phyloP scores from a whole-genome alignment of 345 rosid species.

The Geranium brycei region DNA sequence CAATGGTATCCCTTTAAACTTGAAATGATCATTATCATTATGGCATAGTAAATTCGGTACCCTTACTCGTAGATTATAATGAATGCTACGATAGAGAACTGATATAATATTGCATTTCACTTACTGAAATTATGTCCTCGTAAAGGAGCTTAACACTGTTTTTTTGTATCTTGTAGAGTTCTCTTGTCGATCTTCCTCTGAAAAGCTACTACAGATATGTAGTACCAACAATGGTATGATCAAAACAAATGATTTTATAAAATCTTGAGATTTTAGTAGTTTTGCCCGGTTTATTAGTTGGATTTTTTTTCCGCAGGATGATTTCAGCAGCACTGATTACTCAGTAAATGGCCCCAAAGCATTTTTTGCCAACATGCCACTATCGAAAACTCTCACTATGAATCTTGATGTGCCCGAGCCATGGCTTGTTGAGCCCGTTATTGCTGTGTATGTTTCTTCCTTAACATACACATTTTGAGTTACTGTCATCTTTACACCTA shows the following conservation, averaged over 20 bases:
- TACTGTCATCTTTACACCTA: neutral
- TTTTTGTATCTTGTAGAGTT: conserved; percentile 55
- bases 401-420: conserved; percentile 99
- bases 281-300: conserved; percentile 16
- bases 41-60: too few relatives aligned
- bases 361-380: conserved; percentile 91
- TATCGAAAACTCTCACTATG: conserved; percentile 98
- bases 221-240: conserved; percentile 62
- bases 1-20: too few relatives aligned
- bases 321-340: conserved; percentile 59
- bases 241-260: neutral
- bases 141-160: neutral
- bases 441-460: conserved; percentile 73
- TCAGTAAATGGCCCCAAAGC: conserved; percentile 85
- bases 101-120: too few relatives aligned
- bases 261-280: conserved; percentile 8
- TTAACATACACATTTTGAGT: neutral
- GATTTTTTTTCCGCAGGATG: conserved; percentile 54
- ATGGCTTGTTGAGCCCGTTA: conserved; percentile 95
- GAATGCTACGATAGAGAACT: too few relatives aligned
- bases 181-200: conserved; percentile 92
- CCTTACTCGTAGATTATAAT: too few relatives aligned
- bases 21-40: too few relatives aligned
- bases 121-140: neutral
- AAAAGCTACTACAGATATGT: conserved; percentile 98